Percentiles rank a stretch among this genome's conserved stretches.
These are phyloP conservation scores for Chiua virens DNA, from an alignment of 768 basidiomycete species.

Conservation along the genomic window DNA sequence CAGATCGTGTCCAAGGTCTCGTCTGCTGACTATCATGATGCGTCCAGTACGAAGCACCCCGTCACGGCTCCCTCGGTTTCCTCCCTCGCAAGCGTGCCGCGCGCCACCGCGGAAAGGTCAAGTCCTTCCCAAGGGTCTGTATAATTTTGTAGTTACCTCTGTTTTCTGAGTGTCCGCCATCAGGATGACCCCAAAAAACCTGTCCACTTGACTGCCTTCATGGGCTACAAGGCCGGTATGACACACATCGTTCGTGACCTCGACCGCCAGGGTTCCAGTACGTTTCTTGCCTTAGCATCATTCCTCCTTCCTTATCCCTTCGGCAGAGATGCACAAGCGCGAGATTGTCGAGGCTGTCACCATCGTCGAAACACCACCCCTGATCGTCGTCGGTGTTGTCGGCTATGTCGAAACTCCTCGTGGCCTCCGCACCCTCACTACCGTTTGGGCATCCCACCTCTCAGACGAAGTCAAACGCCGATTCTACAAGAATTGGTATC, in stretches of 20 bases:
- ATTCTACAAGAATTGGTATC: conserved; percentile 99
- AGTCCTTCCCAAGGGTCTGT: conserved; percentile 96
- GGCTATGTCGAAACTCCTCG: conserved; percentile 99
- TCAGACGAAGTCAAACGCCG: conserved; percentile 98
- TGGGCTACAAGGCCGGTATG: conserved; percentile 99
- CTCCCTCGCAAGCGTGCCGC: conserved; percentile 95
- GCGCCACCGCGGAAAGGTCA: conserved; percentile 98
- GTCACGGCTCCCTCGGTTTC: conserved; percentile 97
- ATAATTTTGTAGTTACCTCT: neutral
- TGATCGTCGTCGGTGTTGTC: conserved; percentile 96
- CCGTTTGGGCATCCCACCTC: conserved; percentile 97
- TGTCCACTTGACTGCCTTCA: conserved; percentile 94
- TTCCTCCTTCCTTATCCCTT: neutral
- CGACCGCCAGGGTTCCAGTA: conserved; percentile 98
- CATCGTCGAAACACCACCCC: conserved; percentile 93
- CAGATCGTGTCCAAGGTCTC: conserved; percentile 1
- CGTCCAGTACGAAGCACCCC: conserved; percentile 92
- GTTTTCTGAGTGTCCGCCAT: conserved; percentile 5
- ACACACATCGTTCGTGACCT: conserved; percentile 99
- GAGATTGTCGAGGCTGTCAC: conserved; percentile 99
- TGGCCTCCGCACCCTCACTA: conserved; percentile 97
- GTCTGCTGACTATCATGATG: conserved; percentile 23
- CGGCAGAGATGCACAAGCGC: conserved; percentile 98
- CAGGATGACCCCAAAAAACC: conserved; percentile 99
- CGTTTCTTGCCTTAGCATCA: conserved; percentile 34